Conservation (phyloP, 768 basidiomycete genomes). For the Calvatia gigantea region DNA sequence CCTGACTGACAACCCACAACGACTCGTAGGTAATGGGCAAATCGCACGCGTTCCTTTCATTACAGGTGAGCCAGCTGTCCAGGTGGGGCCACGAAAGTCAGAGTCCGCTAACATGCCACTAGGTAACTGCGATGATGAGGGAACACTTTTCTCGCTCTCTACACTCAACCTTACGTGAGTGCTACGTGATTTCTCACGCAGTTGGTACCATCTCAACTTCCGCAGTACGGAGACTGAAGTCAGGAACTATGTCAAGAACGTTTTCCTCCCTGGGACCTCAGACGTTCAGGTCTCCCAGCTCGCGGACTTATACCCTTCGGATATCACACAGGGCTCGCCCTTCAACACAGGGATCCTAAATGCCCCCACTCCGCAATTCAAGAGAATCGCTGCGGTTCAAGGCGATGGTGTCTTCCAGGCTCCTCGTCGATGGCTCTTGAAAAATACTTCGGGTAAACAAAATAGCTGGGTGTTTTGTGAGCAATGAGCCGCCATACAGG, state of each 20-base stretch:
- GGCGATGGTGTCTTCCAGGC: constrained; percentile 51
- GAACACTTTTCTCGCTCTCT: constrained; percentile 49
- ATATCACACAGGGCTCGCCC: constrained; percentile 45
- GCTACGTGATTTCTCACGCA: background rate
- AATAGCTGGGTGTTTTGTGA: constrained; percentile 38
- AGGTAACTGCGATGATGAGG: constrained; percentile 63
- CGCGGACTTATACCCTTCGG: constrained; percentile 33
- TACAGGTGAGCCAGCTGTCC: constrained; percentile 27
- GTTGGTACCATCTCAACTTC: background rate
- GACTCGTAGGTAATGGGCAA: constrained; percentile 37
- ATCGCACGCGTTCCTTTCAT: constrained; percentile 49
- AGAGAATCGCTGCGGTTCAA: constrained; percentile 45
- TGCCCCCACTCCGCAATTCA: constrained; percentile 41
- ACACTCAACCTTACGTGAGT: constrained; percentile 47
- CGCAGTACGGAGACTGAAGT: constrained; percentile 22
- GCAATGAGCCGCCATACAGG: constrained; percentile 8
- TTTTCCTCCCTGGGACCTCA: constrained; percentile 30
- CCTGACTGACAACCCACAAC: constrained; percentile 40
- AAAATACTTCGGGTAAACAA: constrained; percentile 32
- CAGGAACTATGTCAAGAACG: constrained; percentile 19
- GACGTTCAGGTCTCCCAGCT: constrained; percentile 26
- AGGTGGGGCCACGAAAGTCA: background rate
- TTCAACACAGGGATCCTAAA: constrained; percentile 46
- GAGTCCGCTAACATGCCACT: background rate
- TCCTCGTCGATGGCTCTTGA: constrained; percentile 43